Base-by-base conservation (phyloP, 1,284 basidiomycete species). In the Rhodotorula mucilaginosa region DNA sequence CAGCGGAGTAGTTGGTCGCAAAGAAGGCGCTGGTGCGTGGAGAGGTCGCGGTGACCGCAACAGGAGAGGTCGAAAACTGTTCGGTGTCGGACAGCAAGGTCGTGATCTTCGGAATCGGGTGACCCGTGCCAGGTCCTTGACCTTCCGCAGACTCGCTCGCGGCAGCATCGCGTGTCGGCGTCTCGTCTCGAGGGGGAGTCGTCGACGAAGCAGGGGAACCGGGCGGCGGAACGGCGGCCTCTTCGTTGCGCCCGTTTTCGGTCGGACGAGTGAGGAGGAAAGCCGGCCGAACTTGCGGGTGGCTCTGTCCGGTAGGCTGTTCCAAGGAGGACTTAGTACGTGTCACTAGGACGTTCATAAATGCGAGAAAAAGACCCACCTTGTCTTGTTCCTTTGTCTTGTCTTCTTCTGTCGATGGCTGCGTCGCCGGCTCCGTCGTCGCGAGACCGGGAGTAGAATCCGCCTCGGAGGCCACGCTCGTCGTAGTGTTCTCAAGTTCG, bases 21-120 rank as follows among this genome's bases (percentile, higher is more conserved):
- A 71, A 71, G 66, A 72, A 72, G 12, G 67, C 61, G n/a, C 44
- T 21, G 15, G 70, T 72, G 44, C 62, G 68, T 13, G 70, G 70
- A 23, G 67, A 68, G 26, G 65, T 44, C n/a, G 67, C 70, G 19
- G 67, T 57, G 21, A 63, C 52, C 19, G 58, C 51, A 2, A 44
- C 44, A 2, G 70, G 70, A 19, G 70, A 72, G 15, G 54, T 57
- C 56, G 63, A 65, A 64, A 72, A 68, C 8, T 13, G 1, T 7
- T 60, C 19, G 1, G 49, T 60, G 15, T 68, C 60, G 29, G 49
- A 34, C 3, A 72, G 49, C 46, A 72, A 57, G 12, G 62, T 58
- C 46, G 47, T 68, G 59, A 62, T 56, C 64, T 65, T 57, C 46
- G 59, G 54, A 13, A 44, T 8, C 19, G 63, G 52, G 2, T 12